Conservation (phyloP, 2,329 filamentous ascomycete species). For the Nemania sp. region DNA sequence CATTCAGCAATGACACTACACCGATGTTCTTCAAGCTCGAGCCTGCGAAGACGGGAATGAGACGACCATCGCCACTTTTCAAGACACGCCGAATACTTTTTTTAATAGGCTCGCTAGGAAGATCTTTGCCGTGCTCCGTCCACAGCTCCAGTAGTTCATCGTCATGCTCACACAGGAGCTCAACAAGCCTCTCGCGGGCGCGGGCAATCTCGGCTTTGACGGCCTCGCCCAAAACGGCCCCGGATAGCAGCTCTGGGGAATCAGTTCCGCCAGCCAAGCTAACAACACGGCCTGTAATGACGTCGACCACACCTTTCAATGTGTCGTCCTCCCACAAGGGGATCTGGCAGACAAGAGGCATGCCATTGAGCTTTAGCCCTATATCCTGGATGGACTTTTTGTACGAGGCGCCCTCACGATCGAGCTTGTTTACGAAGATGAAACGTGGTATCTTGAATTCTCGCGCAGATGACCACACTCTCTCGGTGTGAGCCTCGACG, state of each 20-base stretch:
- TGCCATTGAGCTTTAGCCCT: constrained; percentile 75
- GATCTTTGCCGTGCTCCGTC: constrained; percentile 75
- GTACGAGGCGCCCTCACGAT: constrained; percentile 82
- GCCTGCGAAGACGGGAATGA: constrained; percentile 87
- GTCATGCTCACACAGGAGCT: constrained; percentile 86
- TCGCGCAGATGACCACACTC: constrained; percentile 91
- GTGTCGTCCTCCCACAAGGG: constrained; percentile 88
- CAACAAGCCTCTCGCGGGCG: constrained; percentile 78
- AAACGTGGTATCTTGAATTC: constrained; percentile 83
- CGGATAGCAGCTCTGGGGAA: constrained; percentile 47
- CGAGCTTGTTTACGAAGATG: constrained; percentile 83
- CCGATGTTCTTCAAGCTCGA: constrained; percentile 94
- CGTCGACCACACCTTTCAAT: constrained; percentile 84
- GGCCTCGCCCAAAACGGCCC: constrained; percentile 54
- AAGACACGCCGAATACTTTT: constrained; percentile 76
- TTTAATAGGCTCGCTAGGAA: constrained; percentile 69
- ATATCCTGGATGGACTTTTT: constrained; percentile 85
- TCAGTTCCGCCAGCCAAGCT: constrained; percentile 63
- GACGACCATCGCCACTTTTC: constrained; percentile 66
- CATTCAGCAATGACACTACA: constrained; percentile 88
- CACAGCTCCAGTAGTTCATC: constrained; percentile 85
- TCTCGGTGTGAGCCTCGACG: constrained; percentile 95
- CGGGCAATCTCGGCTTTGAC: constrained; percentile 71
- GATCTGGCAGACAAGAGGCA: constrained; percentile 91
- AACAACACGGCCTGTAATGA: constrained; percentile 74